These are phyloP conservation scores for Kwoniella newhampshirensis DNA, from an alignment of 768 basidiomycete species.

Conservation along the genomic window DNA sequence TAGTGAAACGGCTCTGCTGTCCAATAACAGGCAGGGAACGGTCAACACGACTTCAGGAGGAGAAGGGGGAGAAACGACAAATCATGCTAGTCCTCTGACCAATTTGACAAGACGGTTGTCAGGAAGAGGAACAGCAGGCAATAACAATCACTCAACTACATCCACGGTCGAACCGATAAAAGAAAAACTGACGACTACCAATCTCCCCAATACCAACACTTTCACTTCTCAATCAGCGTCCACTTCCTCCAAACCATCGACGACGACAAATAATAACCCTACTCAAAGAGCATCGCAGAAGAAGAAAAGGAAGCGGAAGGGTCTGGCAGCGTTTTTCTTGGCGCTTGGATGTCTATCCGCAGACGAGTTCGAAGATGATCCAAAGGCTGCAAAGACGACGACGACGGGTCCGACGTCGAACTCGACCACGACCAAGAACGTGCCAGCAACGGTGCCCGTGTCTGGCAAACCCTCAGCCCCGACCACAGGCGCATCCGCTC, in stretches of 20 bases:
- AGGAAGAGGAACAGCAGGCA: slow-evolving; percentile 2
- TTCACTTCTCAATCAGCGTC: slow-evolving; percentile 9
- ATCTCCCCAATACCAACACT: background rate
- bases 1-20: slow-evolving; percentile 18
- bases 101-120: slow-evolving; percentile 22
- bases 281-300: slow-evolving; percentile 26
- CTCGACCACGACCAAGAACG: slow-evolving; percentile 4
- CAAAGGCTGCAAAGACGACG: slow-evolving; percentile 17
- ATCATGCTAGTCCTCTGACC: slow-evolving; percentile 4
- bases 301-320: slow-evolving; percentile 42
- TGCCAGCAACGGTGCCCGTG: background rate
- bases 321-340: slow-evolving; percentile 40
- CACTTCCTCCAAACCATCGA: slow-evolving; percentile 9
- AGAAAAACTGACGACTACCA: slow-evolving; percentile 4
- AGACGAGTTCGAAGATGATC: slow-evolving; percentile 45
- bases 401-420: slow-evolving; percentile 11
- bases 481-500: background rate
- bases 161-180: background rate
- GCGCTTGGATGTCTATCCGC: slow-evolving; percentile 45
- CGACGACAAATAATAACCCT: slow-evolving; percentile 13
- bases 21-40: background rate
- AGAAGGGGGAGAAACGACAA: slow-evolving; percentile 6
- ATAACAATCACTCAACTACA: background rate
- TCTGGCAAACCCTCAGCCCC: slow-evolving; percentile 9
- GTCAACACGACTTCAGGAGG: background rate